Evolutionary conservation across 495 filamentous ascomycete species (phyloP), one percentile per base, ranked within the genome.

Genomic region (Neohortaea acidophila): DNA sequence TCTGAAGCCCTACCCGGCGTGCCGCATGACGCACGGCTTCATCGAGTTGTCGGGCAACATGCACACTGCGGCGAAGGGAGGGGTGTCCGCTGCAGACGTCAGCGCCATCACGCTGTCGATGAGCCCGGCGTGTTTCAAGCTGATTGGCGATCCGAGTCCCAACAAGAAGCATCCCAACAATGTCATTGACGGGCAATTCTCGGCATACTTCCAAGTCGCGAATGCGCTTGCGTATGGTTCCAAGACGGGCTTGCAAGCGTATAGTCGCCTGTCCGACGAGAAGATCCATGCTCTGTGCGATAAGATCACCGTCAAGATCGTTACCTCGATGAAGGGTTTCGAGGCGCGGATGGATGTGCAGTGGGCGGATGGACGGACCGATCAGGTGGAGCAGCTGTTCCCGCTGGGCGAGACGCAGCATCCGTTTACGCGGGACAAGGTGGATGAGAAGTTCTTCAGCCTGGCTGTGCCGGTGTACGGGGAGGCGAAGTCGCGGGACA

Each of bases 81-180:
- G 13, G 11, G 43, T 41, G 9, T 24, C 44, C 9, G 22, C 27
- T 11, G 27, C 34, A n/a, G 43, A 48, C 22, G 17, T 51, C 29
- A 39, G 43, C 15, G 19, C 13, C 6, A 43, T 54, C 20, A 33
- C 17, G 4, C 23, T 48, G 22, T 23, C 20, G 10, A 51, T 51
- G 37, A 29, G 22, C 32, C 41, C 51, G 3, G 18, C 48, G 7
- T 47, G 41, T 20, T 48, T 40, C 35, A 41, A 38, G 32, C 38
- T 54, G 15, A 38, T 54, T 2, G 51, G 51, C 26, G 38, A 51
- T 20, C 47, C 44, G 17, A 51, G 33, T 14, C 51, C 51, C 11
- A 54, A 54, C 40, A 54, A 54, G 30, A 30, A 39, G 15, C 51
- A 51, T 29, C 51, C 51, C 6, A 38, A 40, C 4, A 54, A 54